A percentile compares a stretch with the other conserved stretches of the same genome.
phyloP scores from a whole-genome alignment of 2,329 filamentous ascomycete species.

The Ophiocordyceps sinensis region DNA sequence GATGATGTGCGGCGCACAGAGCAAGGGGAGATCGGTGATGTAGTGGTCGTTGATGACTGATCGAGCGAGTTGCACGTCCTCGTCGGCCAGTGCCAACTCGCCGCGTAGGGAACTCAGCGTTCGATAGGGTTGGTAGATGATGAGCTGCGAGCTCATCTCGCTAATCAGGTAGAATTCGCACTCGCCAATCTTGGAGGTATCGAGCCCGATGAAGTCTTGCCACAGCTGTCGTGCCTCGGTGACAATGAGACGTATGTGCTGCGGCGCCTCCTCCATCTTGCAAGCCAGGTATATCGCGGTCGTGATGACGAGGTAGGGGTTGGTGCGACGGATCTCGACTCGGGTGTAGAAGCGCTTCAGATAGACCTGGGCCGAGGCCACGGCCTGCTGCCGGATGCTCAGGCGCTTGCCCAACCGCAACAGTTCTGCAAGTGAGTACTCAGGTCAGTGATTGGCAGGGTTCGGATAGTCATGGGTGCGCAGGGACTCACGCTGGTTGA shows the following conservation, averaged over 20 bases:
- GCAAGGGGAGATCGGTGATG: conserved; percentile 77
- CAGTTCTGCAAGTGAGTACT: conserved; percentile 41
- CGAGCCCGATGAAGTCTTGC: conserved; percentile 62
- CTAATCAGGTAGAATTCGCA: conserved; percentile 89
- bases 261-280: conserved; percentile 95
- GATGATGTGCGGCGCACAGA: conserved; percentile 75
- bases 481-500: conserved; percentile 60
- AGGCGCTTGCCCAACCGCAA: conserved; percentile 73
- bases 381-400: conserved; percentile 73
- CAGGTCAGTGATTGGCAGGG: not conserved
- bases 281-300: conserved; percentile 90
- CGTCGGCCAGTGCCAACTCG: conserved; percentile 57
- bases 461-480: not conserved
- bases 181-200: conserved; percentile 76
- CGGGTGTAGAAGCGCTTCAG: conserved; percentile 86
- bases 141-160: conserved; percentile 79
- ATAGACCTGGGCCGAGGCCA: conserved; percentile 91
- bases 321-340: conserved; percentile 82
- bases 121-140: conserved; percentile 82
- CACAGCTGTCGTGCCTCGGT: conserved; percentile 75
- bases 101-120: conserved; percentile 57
- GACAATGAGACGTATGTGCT: conserved; percentile 85
- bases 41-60: conserved; percentile 85
- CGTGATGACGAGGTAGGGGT: conserved; percentile 84
- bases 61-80: conserved; percentile 66